Base-by-base conservation (phyloP, 1,139 yeast genomes). In the Nadsonia starkeyi-henricii region DNA sequence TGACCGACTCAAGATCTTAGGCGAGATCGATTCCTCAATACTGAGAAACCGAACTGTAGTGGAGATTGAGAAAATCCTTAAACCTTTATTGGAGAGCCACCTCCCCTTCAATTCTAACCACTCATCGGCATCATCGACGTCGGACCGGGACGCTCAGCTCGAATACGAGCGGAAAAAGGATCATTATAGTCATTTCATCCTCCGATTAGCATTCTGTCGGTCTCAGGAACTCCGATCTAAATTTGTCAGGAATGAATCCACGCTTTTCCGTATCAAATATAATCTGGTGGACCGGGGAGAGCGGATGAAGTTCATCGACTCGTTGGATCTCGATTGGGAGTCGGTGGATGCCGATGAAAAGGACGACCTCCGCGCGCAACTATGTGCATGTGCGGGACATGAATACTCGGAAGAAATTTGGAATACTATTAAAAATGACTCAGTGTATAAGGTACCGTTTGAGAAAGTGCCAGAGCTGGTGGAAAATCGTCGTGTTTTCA, bases 161-260 rank as follows among this genome's bases (percentile, higher is more conserved):
- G 62, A 58, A 15, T 53, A 63, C 43, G 94, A 86, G 61, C 74
- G 95, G 54, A 75, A 76, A 55, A 91, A 89, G 62, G 99, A 91
- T 64, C 91, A 86, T 60, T 88, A 85, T 62, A 84, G 95, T 17
- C 99, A 91, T 65, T 91, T 71, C 60, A 89, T 89, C 44, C 69
- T 91, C 54, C 71, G 96, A 51, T 70, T 91, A 47, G 96, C 95
- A 48, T 91, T 91, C 61, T 85, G 97, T 60, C 77, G 95, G 53
- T 77, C 83, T n/a, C 62, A 85, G 50, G 97, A 91, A 52, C 72
- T 89, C 47, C 73, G 97, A 50, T 77, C 73, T 45, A 78, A 91
- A 59, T 89, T 91, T 58, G 70, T 85, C 42, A 77, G 78, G 55
- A 78, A 86, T 45, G 99, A 91, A 60, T 71, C 84, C 0, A 67